Conservation (phyloP, 805 yeast genomes). For the Suhomyces xylopsoci region DNA sequence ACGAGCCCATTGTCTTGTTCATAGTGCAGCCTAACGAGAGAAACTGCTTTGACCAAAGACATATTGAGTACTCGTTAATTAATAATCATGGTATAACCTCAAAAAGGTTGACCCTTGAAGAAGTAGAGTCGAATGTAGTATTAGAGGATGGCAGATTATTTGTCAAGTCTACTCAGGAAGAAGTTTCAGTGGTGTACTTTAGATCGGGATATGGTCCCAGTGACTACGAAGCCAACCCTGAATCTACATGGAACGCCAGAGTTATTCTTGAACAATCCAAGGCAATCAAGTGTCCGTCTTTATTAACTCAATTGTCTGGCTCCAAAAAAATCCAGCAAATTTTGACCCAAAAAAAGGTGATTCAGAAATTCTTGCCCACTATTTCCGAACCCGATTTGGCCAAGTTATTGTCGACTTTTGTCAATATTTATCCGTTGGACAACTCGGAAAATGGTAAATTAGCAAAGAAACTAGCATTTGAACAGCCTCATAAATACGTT, state of each 20-base stretch:
- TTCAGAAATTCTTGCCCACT: conserved; percentile 47
- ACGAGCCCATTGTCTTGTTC: conserved; percentile 57
- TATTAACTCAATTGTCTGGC: conserved; percentile 87
- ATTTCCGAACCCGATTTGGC: conserved; percentile 25
- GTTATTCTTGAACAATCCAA: conserved; percentile 63
- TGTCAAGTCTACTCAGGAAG: conserved; percentile 55
- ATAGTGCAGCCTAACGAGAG: conserved; percentile 84
- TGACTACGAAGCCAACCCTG: conserved; percentile 59
- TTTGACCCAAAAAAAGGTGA: conserved; percentile 53
- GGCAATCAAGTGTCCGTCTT: conserved; percentile 90
- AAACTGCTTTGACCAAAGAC: conserved; percentile 89
- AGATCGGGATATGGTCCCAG: conserved; percentile 85
- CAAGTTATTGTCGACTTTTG: conserved; percentile 62
- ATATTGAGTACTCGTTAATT: conserved; percentile 68
- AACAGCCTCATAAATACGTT: conserved; percentile 68
- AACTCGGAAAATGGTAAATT: conserved; percentile 54
- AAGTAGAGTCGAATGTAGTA: conserved; percentile 45
- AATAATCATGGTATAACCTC: conserved; percentile 55
- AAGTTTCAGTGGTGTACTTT: conserved; percentile 84
- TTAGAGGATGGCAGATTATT: conserved; percentile 48
- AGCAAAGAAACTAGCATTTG: conserved; percentile 68
- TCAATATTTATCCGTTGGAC: conserved; percentile 84
- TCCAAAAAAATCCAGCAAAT: conserved; percentile 92
- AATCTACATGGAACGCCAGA: conserved; percentile 76
- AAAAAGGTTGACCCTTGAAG: conserved; percentile 64